phyloP scores from a whole-genome alignment of 495 filamentous ascomycete genomes.

The Penicillium turbatum region DNA sequence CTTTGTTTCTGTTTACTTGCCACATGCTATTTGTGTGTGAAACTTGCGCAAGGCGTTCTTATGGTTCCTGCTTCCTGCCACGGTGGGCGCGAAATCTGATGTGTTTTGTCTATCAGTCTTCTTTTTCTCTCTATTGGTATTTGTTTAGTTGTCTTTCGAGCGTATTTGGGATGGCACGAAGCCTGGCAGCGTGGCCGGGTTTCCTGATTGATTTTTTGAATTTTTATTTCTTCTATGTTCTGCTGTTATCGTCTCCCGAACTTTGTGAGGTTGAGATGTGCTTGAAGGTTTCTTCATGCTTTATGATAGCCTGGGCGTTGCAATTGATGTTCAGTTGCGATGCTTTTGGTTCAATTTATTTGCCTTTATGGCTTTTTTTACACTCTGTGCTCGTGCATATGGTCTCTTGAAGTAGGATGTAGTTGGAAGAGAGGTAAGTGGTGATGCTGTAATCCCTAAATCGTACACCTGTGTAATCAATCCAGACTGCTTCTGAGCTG shows the following conservation, averaged over 20 bases:
- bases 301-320: not conserved
- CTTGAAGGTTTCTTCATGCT: not conserved
- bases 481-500: too few relatives aligned
- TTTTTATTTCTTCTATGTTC: not conserved
- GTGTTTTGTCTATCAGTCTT: not conserved
- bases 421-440: too few relatives aligned
- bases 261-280: not conserved
- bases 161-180: not conserved
- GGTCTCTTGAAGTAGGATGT: not conserved
- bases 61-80: not conserved
- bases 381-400: not conserved
- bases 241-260: not conserved
- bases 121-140: not conserved
- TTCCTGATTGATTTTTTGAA: not conserved
- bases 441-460: too few relatives aligned
- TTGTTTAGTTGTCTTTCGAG: not conserved
- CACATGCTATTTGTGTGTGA: not conserved
- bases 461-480: too few relatives aligned
- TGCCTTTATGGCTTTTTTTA: not conserved
- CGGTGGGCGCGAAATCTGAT: not conserved
- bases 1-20: not conserved
- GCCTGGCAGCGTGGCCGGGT: not conserved
- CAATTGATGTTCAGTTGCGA: not conserved
- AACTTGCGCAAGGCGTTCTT: constrained; percentile 1
- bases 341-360: not conserved